phyloP scores from a whole-genome alignment of 2,329 filamentous ascomycete genomes.

The Diplodia corticola region DNA sequence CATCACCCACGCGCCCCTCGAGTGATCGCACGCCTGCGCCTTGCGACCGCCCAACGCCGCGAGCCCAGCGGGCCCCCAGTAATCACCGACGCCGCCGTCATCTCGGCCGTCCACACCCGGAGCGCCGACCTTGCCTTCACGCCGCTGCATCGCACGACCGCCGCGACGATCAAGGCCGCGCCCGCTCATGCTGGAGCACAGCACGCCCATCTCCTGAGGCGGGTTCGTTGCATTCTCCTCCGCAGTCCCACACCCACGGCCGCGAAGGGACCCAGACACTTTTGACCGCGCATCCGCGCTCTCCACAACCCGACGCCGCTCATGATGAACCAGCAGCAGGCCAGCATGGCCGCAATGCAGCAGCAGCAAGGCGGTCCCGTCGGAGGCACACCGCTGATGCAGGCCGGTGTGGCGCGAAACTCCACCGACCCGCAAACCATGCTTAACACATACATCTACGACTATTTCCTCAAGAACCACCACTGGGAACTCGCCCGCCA shows the following conservation, averaged over 20 bases:
- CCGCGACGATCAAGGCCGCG: constrained; percentile 13
- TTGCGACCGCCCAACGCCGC: constrained; percentile 5
- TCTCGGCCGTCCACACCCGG: constrained; percentile 18
- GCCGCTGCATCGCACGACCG: constrained; percentile 20
- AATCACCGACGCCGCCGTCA: neutral
- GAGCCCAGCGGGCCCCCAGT: neutral
- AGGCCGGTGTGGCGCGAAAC: constrained; percentile 45
- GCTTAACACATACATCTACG: constrained; percentile 87
- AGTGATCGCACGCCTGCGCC: constrained; percentile 27
- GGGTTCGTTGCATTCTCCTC: constrained; percentile 6
- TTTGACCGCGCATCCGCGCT: constrained; percentile 10
- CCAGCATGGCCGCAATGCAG: constrained; percentile 68
- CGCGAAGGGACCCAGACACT: constrained; percentile 16
- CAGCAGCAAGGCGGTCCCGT: constrained; percentile 62
- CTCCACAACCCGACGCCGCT: constrained; percentile 7
- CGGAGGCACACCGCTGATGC: constrained; percentile 67
- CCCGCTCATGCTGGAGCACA: constrained; percentile 22
- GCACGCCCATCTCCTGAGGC: constrained; percentile 20
- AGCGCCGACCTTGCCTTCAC: constrained; percentile 21
- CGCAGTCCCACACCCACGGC: constrained; percentile 6
- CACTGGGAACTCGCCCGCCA: constrained; percentile 82
- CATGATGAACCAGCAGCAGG: constrained; percentile 52
- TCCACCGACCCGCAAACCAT: constrained; percentile 51
- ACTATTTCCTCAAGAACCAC: constrained; percentile 83
- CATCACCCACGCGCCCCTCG: constrained; percentile 25